A percentile compares a stretch with the other conserved stretches of the same genome.
phyloP scores from a whole-genome alignment of 768 basidiomycete species.

The Trametes maxima region DNA sequence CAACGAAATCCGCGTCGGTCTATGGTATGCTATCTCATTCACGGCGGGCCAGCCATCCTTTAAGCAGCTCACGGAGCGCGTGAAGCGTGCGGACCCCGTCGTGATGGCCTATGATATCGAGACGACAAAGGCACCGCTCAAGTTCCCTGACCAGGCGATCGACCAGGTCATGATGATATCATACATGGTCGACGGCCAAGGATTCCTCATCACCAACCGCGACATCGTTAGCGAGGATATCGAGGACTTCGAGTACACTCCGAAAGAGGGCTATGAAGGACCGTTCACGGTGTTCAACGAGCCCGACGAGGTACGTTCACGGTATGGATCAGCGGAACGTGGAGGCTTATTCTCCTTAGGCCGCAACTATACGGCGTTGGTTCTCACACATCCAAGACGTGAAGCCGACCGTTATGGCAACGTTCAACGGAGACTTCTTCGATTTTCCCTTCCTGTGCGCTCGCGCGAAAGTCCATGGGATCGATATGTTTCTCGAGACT shows the following conservation, averaged over 20 bases:
- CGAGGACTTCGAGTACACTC: slow-evolving; percentile 98
- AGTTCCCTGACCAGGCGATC: slow-evolving; percentile 93
- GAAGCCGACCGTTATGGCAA: slow-evolving; percentile 96
- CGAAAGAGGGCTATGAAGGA: slow-evolving; percentile 96
- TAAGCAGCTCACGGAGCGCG: slow-evolving; percentile 72
- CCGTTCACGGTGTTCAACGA: slow-evolving; percentile 97
- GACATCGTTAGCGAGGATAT: slow-evolving; percentile 98
- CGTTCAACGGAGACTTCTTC: slow-evolving; percentile 99
- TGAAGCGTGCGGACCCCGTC: slow-evolving; percentile 98
- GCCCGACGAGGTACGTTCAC: slow-evolving; percentile 71
- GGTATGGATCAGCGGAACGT: not conserved
- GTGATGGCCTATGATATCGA: slow-evolving; percentile 99
- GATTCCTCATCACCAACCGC: slow-evolving; percentile 95
- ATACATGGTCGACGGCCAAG: slow-evolving; percentile 98
- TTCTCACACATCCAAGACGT: slow-evolving; percentile 93
- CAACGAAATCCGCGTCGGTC: slow-evolving; percentile 93
- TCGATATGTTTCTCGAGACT: slow-evolving; percentile 95
- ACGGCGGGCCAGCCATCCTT: slow-evolving; percentile 78
- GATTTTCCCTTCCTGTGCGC: slow-evolving; percentile 97
- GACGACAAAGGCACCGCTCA: slow-evolving; percentile 98
- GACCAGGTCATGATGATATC: slow-evolving; percentile 99
- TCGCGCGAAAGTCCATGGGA: slow-evolving; percentile 81
- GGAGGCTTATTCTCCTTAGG: slow-evolving; percentile 43
- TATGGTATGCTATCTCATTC: slow-evolving; percentile 95
- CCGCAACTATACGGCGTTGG: slow-evolving; percentile 80